Percentiles rank a stretch among this genome's conserved stretches.
phyloP scores from a whole-genome alignment of 1,284 basidiomycete species.

The Boletellus deceptivus region DNA sequence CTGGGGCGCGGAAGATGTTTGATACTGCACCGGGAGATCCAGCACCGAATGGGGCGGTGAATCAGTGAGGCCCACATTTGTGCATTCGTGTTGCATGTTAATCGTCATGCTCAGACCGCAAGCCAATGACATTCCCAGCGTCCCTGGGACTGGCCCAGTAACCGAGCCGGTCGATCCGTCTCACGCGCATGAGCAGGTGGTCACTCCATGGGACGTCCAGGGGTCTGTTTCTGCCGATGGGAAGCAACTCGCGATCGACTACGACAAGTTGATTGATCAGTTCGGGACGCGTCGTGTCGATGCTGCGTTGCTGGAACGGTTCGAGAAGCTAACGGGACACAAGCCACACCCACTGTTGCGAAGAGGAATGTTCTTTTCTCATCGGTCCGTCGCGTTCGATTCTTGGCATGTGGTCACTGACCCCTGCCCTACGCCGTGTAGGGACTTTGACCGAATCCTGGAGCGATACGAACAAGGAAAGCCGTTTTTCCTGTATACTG shows the following conservation, averaged over 20 bases:
- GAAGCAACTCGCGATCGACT: constrained; percentile 90
- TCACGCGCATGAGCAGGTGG: constrained; percentile 67
- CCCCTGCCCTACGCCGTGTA: constrained; percentile 31
- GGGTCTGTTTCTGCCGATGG: constrained; percentile 90
- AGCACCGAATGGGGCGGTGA: constrained; percentile 12
- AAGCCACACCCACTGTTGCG: constrained; percentile 90
- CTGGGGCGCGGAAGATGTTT: constrained; percentile 10
- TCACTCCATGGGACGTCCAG: constrained; percentile 98
- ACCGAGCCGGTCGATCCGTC: constrained; percentile 37
- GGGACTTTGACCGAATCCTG: constrained; percentile 91
- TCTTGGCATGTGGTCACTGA: not conserved
- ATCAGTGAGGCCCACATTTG: constrained; percentile 18
- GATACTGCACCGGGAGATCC: constrained; percentile 5
- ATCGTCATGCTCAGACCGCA: constrained; percentile 13
- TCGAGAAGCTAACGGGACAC: constrained; percentile 89
- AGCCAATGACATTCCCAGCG: not conserved
- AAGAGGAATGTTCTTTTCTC: constrained; percentile 96
- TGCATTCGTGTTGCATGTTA: not conserved
- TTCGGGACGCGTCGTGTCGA: constrained; percentile 92
- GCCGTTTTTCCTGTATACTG: constrained; percentile 98
- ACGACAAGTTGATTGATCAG: constrained; percentile 92
- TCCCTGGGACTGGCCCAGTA: constrained; percentile 7
- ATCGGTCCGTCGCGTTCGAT: constrained; percentile 61
- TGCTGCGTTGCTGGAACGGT: constrained; percentile 77
- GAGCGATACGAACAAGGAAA: constrained; percentile 96